phyloP scores from a whole-genome alignment of 2,329 filamentous ascomycete genomes.

The Penicillium olsonii region DNA sequence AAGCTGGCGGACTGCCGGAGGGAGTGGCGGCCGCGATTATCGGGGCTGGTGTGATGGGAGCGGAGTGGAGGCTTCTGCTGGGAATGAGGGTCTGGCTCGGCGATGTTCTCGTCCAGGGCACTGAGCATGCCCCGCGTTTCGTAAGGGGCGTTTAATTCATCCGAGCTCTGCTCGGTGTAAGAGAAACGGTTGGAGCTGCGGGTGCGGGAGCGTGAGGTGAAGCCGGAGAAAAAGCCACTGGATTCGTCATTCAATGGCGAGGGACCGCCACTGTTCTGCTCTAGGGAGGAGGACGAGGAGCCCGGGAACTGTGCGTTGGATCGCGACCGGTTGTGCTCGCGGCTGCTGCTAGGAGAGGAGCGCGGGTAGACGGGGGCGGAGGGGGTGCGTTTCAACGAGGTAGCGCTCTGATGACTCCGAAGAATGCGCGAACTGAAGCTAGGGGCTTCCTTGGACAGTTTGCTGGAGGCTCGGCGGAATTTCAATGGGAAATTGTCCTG shows the following conservation, averaged over 20 bases:
- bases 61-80: conserved; percentile 45
- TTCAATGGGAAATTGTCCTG: conserved; percentile 40
- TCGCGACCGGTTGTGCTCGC: conserved; percentile 47
- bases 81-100: conserved; percentile 32
- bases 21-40: conserved; percentile 56
- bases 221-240: conserved; percentile 27
- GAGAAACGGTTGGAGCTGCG: conserved; percentile 38
- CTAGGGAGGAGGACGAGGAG: conserved; percentile 51
- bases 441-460: conserved; percentile 49
- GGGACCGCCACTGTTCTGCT: conserved; percentile 43
- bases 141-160: conserved; percentile 49
- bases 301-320: conserved; percentile 45
- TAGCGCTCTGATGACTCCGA: conserved; percentile 46
- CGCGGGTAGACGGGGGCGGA: conserved; percentile 49
- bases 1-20: conserved; percentile 69
- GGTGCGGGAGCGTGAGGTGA: conserved; percentile 35
- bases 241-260: conserved; percentile 43
- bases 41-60: conserved; percentile 55
- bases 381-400: conserved; percentile 49
- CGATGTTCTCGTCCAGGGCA: conserved; percentile 44
- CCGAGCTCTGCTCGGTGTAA: conserved; percentile 41
- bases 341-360: conserved; percentile 40
- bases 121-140: conserved; percentile 48
- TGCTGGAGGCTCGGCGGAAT: conserved; percentile 44
- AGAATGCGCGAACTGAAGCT: conserved; percentile 43